Base-by-base conservation (phyloP, 2,329 filamentous ascomycete genomes). In the Knufia petricola region DNA sequence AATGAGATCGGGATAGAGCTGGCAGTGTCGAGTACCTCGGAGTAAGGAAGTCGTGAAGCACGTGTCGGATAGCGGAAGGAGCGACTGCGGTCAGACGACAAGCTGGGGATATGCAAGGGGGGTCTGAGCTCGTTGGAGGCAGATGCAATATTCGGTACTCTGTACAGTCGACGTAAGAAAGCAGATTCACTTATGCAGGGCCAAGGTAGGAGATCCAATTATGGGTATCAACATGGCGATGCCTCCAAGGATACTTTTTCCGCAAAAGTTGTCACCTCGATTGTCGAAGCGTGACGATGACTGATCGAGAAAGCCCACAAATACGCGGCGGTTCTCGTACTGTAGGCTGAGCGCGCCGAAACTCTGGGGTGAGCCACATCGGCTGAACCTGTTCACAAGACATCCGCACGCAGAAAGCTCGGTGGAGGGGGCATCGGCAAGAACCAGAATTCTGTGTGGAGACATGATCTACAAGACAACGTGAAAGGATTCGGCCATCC, bases 41-140 rank as follows among this genome's bases (percentile, higher is more conserved):
- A 24, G 42, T 36, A 46, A 46, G 42, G 42, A 30, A 44, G 26
- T n/a, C 32, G 19, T 23, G n/a, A 31, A 7, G 23, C 41, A 31
- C 41, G 15, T 31, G 41, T 26, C 26, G 12, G 32, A 24, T 15
- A 36, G 19, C 13, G 30, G 42, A 46, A 37, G 20, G 42, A 46
- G 42, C 30, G 42, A 46, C 42, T 46, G 42, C 30, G 30, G 42
- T 46, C n/a, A 36, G 42, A 36, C 3, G 17, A 12, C 26, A 17
- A 36, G 28, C 28, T 36, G 28, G 19, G 28, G 31, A 46, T 46
- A 36, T 24, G 42, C 42, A 46, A 46, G 42, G 42, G 37, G 42
- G 37, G 7, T 12, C 12, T 17, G 6, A 21, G 37, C 39, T 36
- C 7, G 32, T 8, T 36, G 7, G 32, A 4, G 32, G 13, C 6